Evolutionary conservation across 805 yeast genomes (phyloP), one percentile per base, ranked within the genome.

Genomic region (Spathaspora sp.): DNA sequence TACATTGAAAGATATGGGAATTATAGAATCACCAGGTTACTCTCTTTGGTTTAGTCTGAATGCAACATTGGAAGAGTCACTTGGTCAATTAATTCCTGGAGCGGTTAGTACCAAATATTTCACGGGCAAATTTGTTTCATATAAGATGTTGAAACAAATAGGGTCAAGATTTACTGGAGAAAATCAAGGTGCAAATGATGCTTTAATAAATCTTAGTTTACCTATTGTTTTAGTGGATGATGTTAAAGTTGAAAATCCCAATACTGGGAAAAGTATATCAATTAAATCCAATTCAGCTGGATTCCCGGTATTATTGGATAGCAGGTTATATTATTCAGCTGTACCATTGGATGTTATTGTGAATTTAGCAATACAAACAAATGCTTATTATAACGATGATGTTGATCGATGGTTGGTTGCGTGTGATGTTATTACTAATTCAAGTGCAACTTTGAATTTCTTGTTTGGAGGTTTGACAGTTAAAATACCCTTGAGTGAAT

Each of bases 291-390:
- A 62, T 38, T 42, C 42, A 12, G 51, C 45, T 10, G 72, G 77
- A 19, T 66, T 72, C 20, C 86, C 91, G 0, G 85, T 82, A 0
- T 50, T 86, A 4, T 60, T 87, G 18, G 90, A 86, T 60, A 69
- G 88, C 1, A 71, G 89, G 51, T 69, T 76, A 42, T 55, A 65
- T 10, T 78, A 66, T 62, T 74, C 73, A 28, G 78, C 70, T 60
- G 62, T 87, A 35, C 93, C 93, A 0, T 66, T 77, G 42, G 76
- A 78, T 45, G 62, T 80, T 5, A 69, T 87, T 42, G 73, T 87
- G 48, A 80, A 79, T 57, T 65, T 87, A 29, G 89, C 92, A 0
- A 73, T 86, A 23, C 92, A 87, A 65, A 68, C 85, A 40, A 83
- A 84, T 59, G 93, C 93, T 0, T 79, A 75, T 55, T 87, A 80